Conservation (phyloP, 305 asterid genomes). For the Fraxinus albicans region DNA sequence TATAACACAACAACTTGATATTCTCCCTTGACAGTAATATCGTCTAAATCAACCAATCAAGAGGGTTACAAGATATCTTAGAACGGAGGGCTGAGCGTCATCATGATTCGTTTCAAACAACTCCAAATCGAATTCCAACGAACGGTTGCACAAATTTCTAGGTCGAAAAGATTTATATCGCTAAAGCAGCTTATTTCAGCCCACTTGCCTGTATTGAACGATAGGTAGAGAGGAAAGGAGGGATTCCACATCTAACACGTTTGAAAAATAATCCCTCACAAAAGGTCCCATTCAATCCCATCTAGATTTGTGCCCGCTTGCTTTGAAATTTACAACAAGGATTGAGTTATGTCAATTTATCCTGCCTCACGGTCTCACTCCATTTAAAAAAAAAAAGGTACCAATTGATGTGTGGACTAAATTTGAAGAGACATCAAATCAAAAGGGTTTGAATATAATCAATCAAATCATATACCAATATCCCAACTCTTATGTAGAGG, state of each 20-base stretch:
- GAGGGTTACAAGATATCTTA: too few species aligned
- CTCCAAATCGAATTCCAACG: too few species aligned
- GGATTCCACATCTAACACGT: background rate
- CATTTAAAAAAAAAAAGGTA: background rate
- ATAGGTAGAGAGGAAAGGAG: too few species aligned
- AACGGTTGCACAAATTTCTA: too few species aligned
- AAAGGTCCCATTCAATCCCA: background rate
- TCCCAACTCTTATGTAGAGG: background rate
- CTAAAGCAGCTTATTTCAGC: too few species aligned
- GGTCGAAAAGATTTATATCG: too few species aligned
- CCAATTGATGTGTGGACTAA: background rate
- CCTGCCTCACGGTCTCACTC: background rate
- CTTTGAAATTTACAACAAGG: background rate
- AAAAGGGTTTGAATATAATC: background rate
- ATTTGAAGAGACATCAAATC: slow-evolving; percentile 25
- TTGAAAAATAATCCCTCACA: background rate
- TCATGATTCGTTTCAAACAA: too few species aligned
- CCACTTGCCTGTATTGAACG: too few species aligned
- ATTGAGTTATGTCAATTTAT: background rate
- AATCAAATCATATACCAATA: background rate
- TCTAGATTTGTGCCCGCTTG: background rate
- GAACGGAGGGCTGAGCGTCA: too few species aligned
- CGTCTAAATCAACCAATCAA: too few species aligned
- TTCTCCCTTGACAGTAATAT: too few species aligned
- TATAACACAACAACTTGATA: too few species aligned